Percentiles rank a stretch among this genome's conserved stretches.
phyloP scores from a whole-genome alignment of 129 eudicot species.

The Tagetes erecta region DNA sequence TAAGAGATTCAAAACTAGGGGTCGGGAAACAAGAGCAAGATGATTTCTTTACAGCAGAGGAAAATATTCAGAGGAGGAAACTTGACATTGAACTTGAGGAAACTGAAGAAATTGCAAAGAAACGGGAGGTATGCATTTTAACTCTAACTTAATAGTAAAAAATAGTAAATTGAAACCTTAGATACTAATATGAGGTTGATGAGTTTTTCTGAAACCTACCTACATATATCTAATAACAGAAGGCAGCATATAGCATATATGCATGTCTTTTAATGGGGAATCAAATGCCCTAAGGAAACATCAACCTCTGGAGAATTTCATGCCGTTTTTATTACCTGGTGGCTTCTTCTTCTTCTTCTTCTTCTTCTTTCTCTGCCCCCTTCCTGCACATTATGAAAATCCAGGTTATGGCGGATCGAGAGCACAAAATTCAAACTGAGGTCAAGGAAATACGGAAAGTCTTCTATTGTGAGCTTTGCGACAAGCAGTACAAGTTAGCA shows the following conservation, averaged over 20 bases:
- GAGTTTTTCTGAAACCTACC: slow-evolving; percentile 63
- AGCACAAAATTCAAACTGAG: slow-evolving; percentile 89
- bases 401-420: slow-evolving; percentile 99
- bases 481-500: slow-evolving; percentile 97
- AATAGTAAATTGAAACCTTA: slow-evolving; percentile 20
- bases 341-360: slow-evolving; percentile 31
- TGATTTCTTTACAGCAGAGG: slow-evolving; percentile 93
- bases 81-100: slow-evolving; percentile 93
- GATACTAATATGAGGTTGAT: slow-evolving; percentile 49
- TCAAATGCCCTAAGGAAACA: slow-evolving; percentile 59
- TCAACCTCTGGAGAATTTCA: slow-evolving; percentile 78
- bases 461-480: slow-evolving; percentile 95
- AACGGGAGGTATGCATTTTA: slow-evolving; percentile 82
- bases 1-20: slow-evolving; percentile 85
- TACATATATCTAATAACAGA: slow-evolving; percentile 70
- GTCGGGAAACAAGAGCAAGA: slow-evolving; percentile 96
- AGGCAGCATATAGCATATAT: slow-evolving; percentile 95
- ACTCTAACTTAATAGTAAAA: slow-evolving; percentile 10
- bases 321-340: slow-evolving; percentile 99
- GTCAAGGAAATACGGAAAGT: slow-evolving; percentile 93
- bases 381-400: slow-evolving; percentile 96
- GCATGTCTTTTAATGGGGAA: slow-evolving; percentile 90
- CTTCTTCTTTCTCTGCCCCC: slow-evolving; percentile 84
- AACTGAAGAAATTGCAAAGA: slow-evolving; percentile 80
- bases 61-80: slow-evolving; percentile 87